Evolutionary conservation across 2,329 filamentous ascomycete genomes (phyloP).

Genomic region (Claviceps digitariae): DNA sequence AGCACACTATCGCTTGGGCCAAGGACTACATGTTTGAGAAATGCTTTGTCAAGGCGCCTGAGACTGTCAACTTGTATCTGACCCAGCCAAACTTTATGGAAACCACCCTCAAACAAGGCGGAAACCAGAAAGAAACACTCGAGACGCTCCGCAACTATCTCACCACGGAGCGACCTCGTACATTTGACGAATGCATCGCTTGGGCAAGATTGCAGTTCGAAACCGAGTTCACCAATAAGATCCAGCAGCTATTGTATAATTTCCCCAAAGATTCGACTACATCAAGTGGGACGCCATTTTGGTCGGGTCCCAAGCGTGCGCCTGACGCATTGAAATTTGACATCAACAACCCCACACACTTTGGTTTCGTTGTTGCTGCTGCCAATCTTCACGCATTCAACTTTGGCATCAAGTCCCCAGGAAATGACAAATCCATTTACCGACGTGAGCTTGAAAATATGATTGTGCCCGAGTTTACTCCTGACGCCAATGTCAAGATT

Average conservation of each 20-base stretch:
- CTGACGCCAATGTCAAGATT: slow-evolving; percentile 85
- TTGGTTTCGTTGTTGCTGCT: slow-evolving; percentile 73
- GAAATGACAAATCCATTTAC: slow-evolving; percentile 54
- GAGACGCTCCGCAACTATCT: slow-evolving; percentile 84
- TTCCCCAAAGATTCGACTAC: slow-evolving; percentile 92
- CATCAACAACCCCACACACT: slow-evolving; percentile 68
- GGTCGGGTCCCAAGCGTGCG: slow-evolving; percentile 96
- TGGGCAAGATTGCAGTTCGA: slow-evolving; percentile 94
- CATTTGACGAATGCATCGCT: slow-evolving; percentile 89
- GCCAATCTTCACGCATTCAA: slow-evolving; percentile 96
- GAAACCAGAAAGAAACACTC: slow-evolving; percentile 86
- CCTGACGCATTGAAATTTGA: slow-evolving; percentile 88
- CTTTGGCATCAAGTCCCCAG: slow-evolving; percentile 86
- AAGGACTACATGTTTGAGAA: slow-evolving; percentile 84
- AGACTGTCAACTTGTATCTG: slow-evolving; percentile 89
- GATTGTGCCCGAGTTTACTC: slow-evolving; percentile 90
- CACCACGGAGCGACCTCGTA: slow-evolving; percentile 80
- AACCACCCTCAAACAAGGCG: slow-evolving; percentile 76
- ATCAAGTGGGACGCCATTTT: slow-evolving; percentile 81
- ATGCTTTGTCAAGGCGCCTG: slow-evolving; percentile 83
- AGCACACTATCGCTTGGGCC: slow-evolving; percentile 97
- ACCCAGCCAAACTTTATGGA: slow-evolving; percentile 84
- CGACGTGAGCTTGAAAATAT: slow-evolving; percentile 73
- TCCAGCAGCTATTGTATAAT: slow-evolving; percentile 89
- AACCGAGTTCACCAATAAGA: slow-evolving; percentile 92